Percentiles rank a stretch among this genome's conserved stretches.
Evolutionary conservation across 768 basidiomycete genomes (phyloP).

Genomic region (Auricularia auricula-judae): DNA sequence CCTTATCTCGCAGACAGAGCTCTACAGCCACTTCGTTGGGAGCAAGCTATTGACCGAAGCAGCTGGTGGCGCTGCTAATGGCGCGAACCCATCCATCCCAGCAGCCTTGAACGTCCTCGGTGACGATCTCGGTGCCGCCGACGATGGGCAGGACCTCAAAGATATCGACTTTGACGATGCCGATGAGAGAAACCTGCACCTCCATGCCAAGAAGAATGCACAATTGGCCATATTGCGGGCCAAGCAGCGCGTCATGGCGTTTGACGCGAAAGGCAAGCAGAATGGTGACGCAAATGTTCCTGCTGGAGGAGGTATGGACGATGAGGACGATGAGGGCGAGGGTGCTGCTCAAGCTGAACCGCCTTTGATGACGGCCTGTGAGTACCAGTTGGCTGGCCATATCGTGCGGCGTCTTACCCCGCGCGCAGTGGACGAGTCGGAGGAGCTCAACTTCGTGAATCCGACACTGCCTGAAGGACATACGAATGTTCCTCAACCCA

Average conservation of each 20-base stretch:
- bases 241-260: conserved; percentile 66
- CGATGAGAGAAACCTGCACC: conserved; percentile 75
- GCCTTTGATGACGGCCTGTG: conserved; percentile 59
- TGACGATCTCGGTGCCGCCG: conserved; percentile 45
- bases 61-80: conserved; percentile 4
- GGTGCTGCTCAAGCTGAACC: conserved; percentile 25
- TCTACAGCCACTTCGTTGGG: conserved; percentile 98
- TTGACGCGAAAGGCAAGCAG: conserved; percentile 73
- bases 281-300: conserved; percentile 77
- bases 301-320: conserved; percentile 27
- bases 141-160: conserved; percentile 34
- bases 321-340: conserved; percentile 25
- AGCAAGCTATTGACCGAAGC: conserved; percentile 68
- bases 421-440: conserved; percentile 63
- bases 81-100: conserved; percentile 15
- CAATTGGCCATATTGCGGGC: conserved; percentile 79
- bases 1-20: conserved; percentile 94
- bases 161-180: conserved; percentile 91
- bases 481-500: conserved; percentile 80
- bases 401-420: not conserved
- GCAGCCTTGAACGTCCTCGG: conserved; percentile 23
- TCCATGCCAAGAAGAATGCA: conserved; percentile 79
- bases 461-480: conserved; percentile 82
- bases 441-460: conserved; percentile 98
- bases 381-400: conserved; percentile 16